Evolutionary conservation across 257 asterid genomes (phyloP), one percentile per base, ranked within the genome.

Genomic region (Ehretia macrophylla): DNA sequence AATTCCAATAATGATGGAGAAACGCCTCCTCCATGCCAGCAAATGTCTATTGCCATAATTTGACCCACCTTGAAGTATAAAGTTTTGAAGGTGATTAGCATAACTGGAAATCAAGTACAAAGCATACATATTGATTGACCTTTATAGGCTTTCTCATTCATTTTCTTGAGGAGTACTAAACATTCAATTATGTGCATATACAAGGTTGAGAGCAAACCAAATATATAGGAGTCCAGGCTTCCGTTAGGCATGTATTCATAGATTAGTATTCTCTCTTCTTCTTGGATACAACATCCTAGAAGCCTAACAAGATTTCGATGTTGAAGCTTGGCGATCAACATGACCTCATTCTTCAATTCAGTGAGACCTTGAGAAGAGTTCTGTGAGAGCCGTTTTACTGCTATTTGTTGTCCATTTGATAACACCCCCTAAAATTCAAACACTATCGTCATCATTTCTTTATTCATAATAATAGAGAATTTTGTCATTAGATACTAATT

Each of bases 211-310:
- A 49, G 20, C 54, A 8, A 8, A 49, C 54, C 54, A 9, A 49
- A 49, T 49, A 49, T 49, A 9, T 49, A 49, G 5, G 54, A 49
- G 22, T 49, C 54, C 23, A 49, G 20, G 54, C 54, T 49, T 49
- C 54, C 54, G n/a, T 49, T 49, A 17, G 32, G 21, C 22, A 56
- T 49, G 54, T 49, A 49, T 21, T 49, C 54, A 17, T 49, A 49
- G 20, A 49, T 49, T 49, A 49, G 27, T 4, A 49, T 49, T 17
- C 23, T 49, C 23, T 49, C 54, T 1, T 27, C 35, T 17, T 49
- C 27, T 18, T 49, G 54, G 54, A 49, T n/a, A 11, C 23, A 17
- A 49, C 11, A 49, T 49, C 54, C 27, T 18, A 49, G 14, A 14
- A 49, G 27, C 27, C 19, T 48, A 48, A 49, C 54, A 19, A 49